Percentiles rank a stretch among this genome's conserved stretches.
Evolutionary conservation across 1,284 basidiomycete genomes (phyloP).

Genomic region (Lignosus rhinocerotis): DNA sequence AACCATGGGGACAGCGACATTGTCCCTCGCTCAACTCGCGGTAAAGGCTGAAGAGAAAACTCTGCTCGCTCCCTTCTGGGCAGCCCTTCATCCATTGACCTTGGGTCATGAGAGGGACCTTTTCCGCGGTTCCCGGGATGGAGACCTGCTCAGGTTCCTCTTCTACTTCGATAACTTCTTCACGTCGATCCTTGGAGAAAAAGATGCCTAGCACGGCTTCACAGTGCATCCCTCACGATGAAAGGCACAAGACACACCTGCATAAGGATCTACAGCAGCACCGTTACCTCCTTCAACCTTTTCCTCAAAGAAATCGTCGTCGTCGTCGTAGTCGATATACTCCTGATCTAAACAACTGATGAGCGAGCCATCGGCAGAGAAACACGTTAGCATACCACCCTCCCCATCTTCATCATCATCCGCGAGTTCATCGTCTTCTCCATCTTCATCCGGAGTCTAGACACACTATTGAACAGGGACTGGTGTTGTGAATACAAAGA

Average conservation of each 20-base stretch:
- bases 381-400: slow-evolving; percentile 42
- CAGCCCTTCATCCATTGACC: slow-evolving; percentile 98
- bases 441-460: slow-evolving; percentile 59
- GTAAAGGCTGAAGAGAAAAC: slow-evolving; percentile 84
- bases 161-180: slow-evolving; percentile 85
- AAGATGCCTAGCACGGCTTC: slow-evolving; percentile 67
- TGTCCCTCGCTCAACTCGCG: slow-evolving; percentile 63
- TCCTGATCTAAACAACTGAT: slow-evolving; percentile 42
- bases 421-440: slow-evolving; percentile 44
- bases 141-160: slow-evolving; percentile 65
- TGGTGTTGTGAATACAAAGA: too few species aligned
- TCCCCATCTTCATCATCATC: slow-evolving; percentile 40
- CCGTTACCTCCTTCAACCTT: slow-evolving; percentile 38
- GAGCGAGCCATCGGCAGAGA: neutral
- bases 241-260: slow-evolving; percentile 48
- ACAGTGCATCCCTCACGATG: neutral
- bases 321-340: slow-evolving; percentile 78
- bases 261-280: slow-evolving; percentile 78
- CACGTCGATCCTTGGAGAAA: slow-evolving; percentile 87
- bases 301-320: slow-evolving; percentile 48
- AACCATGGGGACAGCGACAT: slow-evolving; percentile 72
- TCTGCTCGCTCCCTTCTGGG: slow-evolving; percentile 89
- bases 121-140: slow-evolving; percentile 46
- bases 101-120: slow-evolving; percentile 73
- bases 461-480: neutral